Percentiles rank a stretch among this genome's conserved stretches.
phyloP scores from a whole-genome alignment of 371 early-diverging fungal species.

The Mucor lusitanicus region DNA sequence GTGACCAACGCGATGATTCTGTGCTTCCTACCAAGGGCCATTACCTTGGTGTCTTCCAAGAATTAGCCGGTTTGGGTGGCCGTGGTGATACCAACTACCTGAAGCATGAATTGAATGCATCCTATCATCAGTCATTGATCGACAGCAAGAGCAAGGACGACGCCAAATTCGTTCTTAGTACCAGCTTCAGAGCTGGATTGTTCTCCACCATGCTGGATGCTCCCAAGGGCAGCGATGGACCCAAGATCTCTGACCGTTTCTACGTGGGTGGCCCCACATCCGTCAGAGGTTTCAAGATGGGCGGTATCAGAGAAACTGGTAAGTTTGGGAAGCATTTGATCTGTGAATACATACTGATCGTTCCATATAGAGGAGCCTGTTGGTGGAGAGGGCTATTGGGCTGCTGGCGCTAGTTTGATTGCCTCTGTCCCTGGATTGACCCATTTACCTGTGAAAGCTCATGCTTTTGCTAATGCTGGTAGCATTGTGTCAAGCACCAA shows the following conservation, averaged over 20 bases:
- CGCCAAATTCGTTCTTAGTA: constrained; percentile 42
- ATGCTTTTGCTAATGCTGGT: constrained; percentile 90
- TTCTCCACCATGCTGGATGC: constrained; percentile 54
- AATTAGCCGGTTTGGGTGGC: constrained; percentile 58
- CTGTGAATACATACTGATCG: not conserved
- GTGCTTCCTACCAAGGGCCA: constrained; percentile 76
- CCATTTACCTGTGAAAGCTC: constrained; percentile 71
- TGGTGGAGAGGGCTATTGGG: constrained; percentile 87
- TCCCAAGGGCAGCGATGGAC: constrained; percentile 33
- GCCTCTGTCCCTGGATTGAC: constrained; percentile 74
- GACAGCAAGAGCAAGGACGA: not conserved
- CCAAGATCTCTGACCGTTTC: constrained; percentile 76
- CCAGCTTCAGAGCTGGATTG: constrained; percentile 54
- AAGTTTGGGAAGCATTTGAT: constrained; percentile 18
- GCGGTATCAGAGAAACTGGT: constrained; percentile 88
- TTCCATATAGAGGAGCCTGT: constrained; percentile 70
- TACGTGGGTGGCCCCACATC: constrained; percentile 85
- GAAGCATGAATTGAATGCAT: constrained; percentile 71
- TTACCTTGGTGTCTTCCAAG: constrained; percentile 54
- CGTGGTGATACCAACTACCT: constrained; percentile 81
- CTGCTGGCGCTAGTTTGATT: constrained; percentile 80
- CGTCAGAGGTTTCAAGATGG: constrained; percentile 85
- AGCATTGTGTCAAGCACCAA: constrained; percentile 47
- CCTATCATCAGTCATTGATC: constrained; percentile 32
- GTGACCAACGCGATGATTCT: constrained; percentile 75